phyloP scores from a whole-genome alignment of 2,329 filamentous ascomycete species.

The Fusarium sp. region DNA sequence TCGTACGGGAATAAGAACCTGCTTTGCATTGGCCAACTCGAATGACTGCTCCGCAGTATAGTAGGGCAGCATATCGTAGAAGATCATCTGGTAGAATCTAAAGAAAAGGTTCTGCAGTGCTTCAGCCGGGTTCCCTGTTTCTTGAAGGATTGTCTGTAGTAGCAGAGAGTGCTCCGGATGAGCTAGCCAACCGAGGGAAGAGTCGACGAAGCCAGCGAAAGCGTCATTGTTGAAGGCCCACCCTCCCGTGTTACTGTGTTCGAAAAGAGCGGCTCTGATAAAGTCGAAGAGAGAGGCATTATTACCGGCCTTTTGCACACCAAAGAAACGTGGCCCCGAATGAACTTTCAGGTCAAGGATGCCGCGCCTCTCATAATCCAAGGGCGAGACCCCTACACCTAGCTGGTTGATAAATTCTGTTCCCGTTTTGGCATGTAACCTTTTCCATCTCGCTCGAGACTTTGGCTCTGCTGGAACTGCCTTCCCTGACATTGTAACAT shows the following conservation, averaged over 20 bases:
- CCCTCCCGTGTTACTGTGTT: not conserved
- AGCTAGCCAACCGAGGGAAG: not conserved
- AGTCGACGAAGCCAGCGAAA: fast-evolving
- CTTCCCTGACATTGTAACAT: slow-evolving; percentile 20
- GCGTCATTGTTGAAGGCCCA: slow-evolving; percentile 4
- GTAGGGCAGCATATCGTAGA: not conserved
- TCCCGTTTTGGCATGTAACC: not conserved
- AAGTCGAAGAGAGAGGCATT: not conserved
- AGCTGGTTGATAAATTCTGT: not conserved
- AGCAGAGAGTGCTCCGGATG: slow-evolving; percentile 15
- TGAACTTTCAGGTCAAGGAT: not conserved
- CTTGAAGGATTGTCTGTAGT: slow-evolving; percentile 10
- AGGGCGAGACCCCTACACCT: fast-evolving
- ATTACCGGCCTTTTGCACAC: not conserved
- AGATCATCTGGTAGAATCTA: slow-evolving; percentile 28
- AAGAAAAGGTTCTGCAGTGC: not conserved
- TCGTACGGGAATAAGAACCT: not conserved
- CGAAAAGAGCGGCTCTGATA: not conserved
- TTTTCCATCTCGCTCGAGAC: not conserved
- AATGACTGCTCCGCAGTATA: not conserved
- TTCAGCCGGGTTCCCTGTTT: slow-evolving; percentile 11
- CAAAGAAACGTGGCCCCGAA: not conserved
- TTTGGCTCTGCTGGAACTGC: not conserved
- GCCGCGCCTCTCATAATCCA: not conserved
- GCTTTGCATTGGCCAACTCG: not conserved